phyloP scores from a whole-genome alignment of 2,329 filamentous ascomycete species.

The Talaromyces marneffei region DNA sequence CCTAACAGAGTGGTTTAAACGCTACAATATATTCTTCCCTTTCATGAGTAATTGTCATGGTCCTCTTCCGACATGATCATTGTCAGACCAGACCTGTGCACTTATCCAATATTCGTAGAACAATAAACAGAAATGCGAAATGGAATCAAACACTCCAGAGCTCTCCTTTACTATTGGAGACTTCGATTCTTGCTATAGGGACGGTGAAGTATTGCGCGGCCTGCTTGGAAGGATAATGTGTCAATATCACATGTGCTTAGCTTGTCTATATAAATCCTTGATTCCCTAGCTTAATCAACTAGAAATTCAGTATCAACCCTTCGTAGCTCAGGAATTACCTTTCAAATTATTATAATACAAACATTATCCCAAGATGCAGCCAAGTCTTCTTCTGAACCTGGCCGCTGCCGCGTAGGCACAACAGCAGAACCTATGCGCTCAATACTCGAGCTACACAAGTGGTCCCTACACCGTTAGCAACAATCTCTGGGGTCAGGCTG shows the following conservation, averaged over 20 bases:
- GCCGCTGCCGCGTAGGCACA: not conserved
- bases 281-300: not conserved
- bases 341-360: not conserved
- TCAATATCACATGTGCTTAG: not conserved
- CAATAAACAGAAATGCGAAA: not conserved
- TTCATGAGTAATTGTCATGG: not conserved
- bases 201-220: not conserved
- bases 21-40: not conserved
- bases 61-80: not conserved
- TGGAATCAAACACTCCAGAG: not conserved
- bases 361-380: not conserved
- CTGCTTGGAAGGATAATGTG: not conserved
- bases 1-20: not conserved
- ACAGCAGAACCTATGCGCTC: slow-evolving; percentile 24
- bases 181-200: not conserved
- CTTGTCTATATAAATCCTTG: not conserved
- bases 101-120: not conserved
- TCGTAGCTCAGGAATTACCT: not conserved
- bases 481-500: slow-evolving; percentile 42
- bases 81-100: not conserved
- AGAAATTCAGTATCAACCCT: not conserved
- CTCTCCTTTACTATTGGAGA: not conserved
- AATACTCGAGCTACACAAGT: slow-evolving; percentile 28
- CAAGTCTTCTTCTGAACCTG: not conserved
- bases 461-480: slow-evolving; percentile 44